Conservation (phyloP, 1,284 basidiomycete genomes). For the Ustilago loliicola region DNA sequence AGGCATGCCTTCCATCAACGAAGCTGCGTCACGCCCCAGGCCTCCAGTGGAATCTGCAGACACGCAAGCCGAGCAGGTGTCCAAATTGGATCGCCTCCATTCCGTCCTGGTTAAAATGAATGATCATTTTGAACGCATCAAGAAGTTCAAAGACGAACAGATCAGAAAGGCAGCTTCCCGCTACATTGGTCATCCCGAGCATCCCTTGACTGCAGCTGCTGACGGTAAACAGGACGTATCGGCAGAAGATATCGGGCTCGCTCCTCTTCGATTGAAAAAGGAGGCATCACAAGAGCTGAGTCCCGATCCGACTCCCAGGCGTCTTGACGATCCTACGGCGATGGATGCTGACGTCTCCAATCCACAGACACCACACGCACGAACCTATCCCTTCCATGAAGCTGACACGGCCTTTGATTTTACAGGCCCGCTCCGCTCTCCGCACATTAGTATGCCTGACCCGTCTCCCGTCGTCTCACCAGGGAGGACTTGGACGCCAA, state of each 20-base stretch:
- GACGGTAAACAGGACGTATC: background rate
- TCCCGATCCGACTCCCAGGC: conserved; percentile 10
- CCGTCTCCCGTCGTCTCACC: conserved; percentile 12
- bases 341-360: conserved; percentile 30
- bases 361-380: conserved; percentile 6
- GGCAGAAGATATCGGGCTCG: conserved; percentile 7
- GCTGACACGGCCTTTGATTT: background rate
- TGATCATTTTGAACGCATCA: conserved; percentile 1
- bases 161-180: conserved; percentile 22
- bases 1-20: background rate
- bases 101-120: conserved; percentile 11
- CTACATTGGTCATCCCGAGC: conserved; percentile 29
- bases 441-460: background rate
- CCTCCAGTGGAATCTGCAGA: background rate
- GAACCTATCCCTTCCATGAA: background rate
- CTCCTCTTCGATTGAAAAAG: conserved; percentile 3
- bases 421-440: background rate
- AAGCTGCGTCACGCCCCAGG: background rate
- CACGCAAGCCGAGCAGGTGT: background rate
- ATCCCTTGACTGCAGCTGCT: background rate
- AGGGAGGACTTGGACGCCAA: background rate
- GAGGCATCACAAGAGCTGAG: conserved; percentile 6
- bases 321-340: background rate
- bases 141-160: conserved; percentile 18
- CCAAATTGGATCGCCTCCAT: background rate